A percentile compares a stretch with the other conserved stretches of the same genome.
phyloP scores from a whole-genome alignment of 2,329 filamentous ascomycete species.

The Aspergillus piperis region DNA sequence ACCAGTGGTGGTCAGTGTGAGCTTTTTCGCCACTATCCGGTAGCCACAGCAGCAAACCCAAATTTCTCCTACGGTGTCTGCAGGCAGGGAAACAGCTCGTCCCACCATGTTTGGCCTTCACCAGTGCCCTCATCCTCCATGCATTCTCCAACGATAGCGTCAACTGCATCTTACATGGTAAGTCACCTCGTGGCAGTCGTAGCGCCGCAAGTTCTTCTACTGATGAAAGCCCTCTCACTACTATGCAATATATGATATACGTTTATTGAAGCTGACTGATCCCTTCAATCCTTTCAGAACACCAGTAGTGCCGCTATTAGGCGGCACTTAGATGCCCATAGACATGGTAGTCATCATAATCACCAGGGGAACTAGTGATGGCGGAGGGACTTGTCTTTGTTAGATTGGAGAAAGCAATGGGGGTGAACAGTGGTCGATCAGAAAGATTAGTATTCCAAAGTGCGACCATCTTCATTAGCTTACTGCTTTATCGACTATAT shows the following conservation, averaged over 20 bases:
- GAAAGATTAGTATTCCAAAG: too few species aligned
- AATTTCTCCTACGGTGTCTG: background rate
- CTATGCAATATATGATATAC: too few species aligned
- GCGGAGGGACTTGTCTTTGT: too few species aligned
- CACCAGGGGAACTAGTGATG: background rate
- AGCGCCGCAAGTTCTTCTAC: too few species aligned
- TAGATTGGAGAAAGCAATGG: too few species aligned
- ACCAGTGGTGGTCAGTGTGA: background rate
- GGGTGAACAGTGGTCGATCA: too few species aligned
- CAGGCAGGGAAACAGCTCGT: background rate
- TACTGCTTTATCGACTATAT: too few species aligned
- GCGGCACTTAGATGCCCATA: background rate
- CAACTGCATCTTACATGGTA: background rate
- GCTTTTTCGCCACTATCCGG: background rate
- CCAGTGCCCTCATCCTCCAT: background rate
- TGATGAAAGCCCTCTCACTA: too few species aligned
- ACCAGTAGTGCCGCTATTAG: background rate
- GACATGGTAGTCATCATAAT: background rate
- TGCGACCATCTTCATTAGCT: too few species aligned
- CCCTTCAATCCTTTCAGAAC: too few species aligned
- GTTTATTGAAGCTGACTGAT: too few species aligned
- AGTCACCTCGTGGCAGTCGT: background rate
- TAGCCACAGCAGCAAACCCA: background rate
- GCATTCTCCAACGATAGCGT: background rate
- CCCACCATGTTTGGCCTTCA: background rate